phyloP scores from a whole-genome alignment of 176 grass and related monocot species.

The Zea luxurians region DNA sequence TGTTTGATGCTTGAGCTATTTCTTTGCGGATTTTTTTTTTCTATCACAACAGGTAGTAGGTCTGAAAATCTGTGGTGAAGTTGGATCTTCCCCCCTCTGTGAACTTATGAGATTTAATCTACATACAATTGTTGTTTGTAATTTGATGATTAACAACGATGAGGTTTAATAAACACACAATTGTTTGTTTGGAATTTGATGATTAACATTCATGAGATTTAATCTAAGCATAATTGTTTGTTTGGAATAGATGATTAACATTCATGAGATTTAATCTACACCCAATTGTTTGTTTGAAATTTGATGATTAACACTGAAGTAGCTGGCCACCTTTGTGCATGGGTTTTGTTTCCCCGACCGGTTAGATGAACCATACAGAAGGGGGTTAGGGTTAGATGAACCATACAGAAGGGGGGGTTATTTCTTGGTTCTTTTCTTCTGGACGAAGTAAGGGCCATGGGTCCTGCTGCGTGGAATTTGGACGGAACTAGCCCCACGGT shows the following conservation, averaged over 20 bases:
- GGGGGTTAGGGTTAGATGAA: neutral
- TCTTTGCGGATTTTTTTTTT: neutral
- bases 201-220: no score
- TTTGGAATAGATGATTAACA: no score
- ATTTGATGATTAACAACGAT: no score
- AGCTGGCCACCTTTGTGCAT: neutral
- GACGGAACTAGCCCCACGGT: neutral
- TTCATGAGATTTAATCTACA: no score
- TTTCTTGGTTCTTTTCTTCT: slow-evolving; percentile 43
- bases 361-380: no score
- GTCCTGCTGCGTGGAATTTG: slow-evolving; percentile 4
- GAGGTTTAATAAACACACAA: no score
- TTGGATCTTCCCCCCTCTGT: neutral
- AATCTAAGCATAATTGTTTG: no score
- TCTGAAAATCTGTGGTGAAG: neutral
- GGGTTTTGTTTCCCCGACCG: no score
- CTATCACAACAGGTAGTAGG: no score
- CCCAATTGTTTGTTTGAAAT: neutral
- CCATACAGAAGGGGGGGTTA: neutral
- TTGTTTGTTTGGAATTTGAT: neutral
- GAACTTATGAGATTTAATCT: slow-evolving; percentile 3
- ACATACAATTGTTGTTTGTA: neutral
- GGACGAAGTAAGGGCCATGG: slow-evolving; percentile 43
- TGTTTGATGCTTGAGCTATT: neutral
- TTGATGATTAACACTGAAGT: neutral